Evolutionary conservation across 1,284 basidiomycete species (phyloP), one percentile per base, ranked within the genome.

Genomic region (Gomphus bonarii): DNA sequence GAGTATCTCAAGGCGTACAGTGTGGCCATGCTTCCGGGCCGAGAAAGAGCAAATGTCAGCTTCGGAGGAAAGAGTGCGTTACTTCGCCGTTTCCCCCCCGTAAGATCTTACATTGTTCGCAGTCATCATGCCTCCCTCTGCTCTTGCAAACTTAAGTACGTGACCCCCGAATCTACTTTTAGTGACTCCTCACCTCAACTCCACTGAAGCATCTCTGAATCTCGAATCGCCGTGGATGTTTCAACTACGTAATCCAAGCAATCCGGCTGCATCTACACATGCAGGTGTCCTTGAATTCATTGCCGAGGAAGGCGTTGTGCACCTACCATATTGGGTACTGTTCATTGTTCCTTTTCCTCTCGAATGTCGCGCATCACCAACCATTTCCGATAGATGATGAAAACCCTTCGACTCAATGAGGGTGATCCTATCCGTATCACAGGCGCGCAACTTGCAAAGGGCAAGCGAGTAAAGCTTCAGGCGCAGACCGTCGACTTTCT

Each of bases 271-370:
- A 22, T 85, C 89, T 18, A 99, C 97, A 0, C 93, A 99, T 68
- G 89, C 89, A 0, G 97, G 97, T 77, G 97, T 99, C 16, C 81
- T 99, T 47, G 97, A 99, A 69, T 99, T 99, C 72, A 98, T 98
- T 62, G 95, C 97, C 0, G 90, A 97, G 58, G 95, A 98, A 69
- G 97, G 97, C 14, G 80, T 89, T 20, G 95, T 97, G 2, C 90
- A 99, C 73, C 76, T 99, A 12, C 97, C 97, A 0, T 90, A 93
- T 62, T 99, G 97, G 97, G 78, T 78, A 60, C 59, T 75, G 66
- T 52, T 52, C 11, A 25, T 25, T 25, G 25, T 4, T 25, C 25
- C 25, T 25, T 25, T 33, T 30, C 9, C 33, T 28, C 43, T 18
- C 2, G 22, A 30, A 31, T 55, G 20, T 25, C 25, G 30, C 30